Conservation (phyloP, 768 basidiomycete species). For the Astraeus odoratus region DNA sequence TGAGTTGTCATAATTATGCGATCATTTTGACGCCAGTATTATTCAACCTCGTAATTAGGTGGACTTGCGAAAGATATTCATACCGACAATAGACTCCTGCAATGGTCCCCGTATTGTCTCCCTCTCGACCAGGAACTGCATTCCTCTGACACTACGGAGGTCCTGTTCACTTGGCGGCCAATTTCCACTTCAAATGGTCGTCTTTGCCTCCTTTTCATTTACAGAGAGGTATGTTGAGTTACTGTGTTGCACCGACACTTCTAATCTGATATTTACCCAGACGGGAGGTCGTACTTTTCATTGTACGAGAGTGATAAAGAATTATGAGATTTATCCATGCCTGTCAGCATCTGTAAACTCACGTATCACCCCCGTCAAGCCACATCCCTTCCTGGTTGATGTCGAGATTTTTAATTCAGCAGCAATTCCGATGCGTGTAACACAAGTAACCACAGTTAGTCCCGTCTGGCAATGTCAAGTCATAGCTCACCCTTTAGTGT, state of each 20-base stretch:
- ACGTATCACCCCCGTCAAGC: constrained; percentile 42
- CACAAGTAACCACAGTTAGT: constrained; percentile 59
- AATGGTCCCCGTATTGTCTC: constrained; percentile 42
- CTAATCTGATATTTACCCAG: constrained; percentile 27
- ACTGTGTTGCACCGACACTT: constrained; percentile 1
- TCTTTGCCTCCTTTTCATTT: constrained; percentile 58
- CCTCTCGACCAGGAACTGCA: constrained; percentile 31
- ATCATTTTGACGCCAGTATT: too few relatives aligned
- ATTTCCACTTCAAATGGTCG: constrained; percentile 40
- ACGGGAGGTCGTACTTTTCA: constrained; percentile 45
- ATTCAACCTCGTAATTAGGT: constrained; percentile 9
- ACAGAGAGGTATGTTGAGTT: constrained; percentile 44
- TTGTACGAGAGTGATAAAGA: constrained; percentile 45
- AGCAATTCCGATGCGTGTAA: constrained; percentile 38
- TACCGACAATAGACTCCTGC: constrained; percentile 46
- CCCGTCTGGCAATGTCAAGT: constrained; percentile 57
- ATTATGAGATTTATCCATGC: constrained; percentile 54
- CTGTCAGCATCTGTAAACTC: constrained; percentile 47
- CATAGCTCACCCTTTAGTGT: constrained; percentile 35
- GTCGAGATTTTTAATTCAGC: constrained; percentile 51
- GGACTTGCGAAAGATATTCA: constrained; percentile 33
- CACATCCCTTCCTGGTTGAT: constrained; percentile 45
- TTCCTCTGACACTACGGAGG: constrained; percentile 42
- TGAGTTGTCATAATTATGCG: constrained; percentile 11
- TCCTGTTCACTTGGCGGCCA: constrained; percentile 53